Percentiles rank a stretch among this genome's conserved stretches.
Conservation (phyloP, 805 yeast species). For the Myxozyma udenii region DNA sequence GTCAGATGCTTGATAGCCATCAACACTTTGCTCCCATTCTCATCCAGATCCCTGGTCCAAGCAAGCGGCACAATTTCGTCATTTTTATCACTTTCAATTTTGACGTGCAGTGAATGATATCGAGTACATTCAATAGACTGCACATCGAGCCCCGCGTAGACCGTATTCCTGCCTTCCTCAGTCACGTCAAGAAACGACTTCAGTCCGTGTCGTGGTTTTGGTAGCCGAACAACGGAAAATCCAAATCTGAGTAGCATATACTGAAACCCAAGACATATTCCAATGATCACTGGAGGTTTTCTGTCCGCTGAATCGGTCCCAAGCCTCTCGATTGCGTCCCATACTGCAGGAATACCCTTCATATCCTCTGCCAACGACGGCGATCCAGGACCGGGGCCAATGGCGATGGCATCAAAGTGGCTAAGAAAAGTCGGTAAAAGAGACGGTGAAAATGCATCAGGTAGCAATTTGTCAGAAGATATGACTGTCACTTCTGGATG, state of each 20-base stretch:
- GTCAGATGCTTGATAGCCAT: conserved; percentile 74
- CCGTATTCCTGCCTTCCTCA: conserved; percentile 35
- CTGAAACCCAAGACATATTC: conserved; percentile 93
- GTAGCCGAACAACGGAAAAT: conserved; percentile 50
- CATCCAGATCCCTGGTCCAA: conserved; percentile 47
- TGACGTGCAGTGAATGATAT: conserved; percentile 79
- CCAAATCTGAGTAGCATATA: conserved; percentile 66
- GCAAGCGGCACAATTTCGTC: conserved; percentile 57
- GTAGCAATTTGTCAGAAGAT: conserved; percentile 36
- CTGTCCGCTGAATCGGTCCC: neutral
- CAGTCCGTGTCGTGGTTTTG: conserved; percentile 80
- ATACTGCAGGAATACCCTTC: conserved; percentile 65
- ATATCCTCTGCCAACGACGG: conserved; percentile 64
- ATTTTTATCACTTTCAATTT: conserved; percentile 24
- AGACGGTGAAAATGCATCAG: conserved; percentile 48
- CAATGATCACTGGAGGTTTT: conserved; percentile 52
- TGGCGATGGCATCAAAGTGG: conserved; percentile 66
- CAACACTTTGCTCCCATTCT: conserved; percentile 36
- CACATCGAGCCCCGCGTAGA: conserved; percentile 43
- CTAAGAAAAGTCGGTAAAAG: conserved; percentile 46
- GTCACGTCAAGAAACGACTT: conserved; percentile 49
- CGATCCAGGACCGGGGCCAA: conserved; percentile 98
- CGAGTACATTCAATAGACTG: conserved; percentile 64
- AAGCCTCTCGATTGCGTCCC: conserved; percentile 39
- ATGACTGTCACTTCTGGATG: conserved; percentile 34